Evolutionary conservation across 1,284 basidiomycete species (phyloP).

Genomic region (Porodaedalea pini): DNA sequence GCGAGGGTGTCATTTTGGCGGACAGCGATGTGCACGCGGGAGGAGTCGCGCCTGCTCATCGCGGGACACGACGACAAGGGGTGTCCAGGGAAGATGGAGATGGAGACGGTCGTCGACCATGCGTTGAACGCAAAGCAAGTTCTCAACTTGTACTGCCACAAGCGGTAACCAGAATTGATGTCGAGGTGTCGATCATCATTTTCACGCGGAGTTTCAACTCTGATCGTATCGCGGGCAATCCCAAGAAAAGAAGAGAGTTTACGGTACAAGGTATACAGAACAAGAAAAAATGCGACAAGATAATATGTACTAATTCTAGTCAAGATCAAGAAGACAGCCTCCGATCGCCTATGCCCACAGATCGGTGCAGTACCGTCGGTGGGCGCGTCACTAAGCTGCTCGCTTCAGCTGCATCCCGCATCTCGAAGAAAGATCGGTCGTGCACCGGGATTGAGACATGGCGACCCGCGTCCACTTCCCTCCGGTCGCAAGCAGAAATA

Average conservation of each 20-base stretch:
- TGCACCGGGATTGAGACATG: not conserved
- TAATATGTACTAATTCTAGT: no score
- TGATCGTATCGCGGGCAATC: not conserved
- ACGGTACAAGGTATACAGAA: no score
- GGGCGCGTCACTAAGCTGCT: not conserved
- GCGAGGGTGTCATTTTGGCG: slow-evolving; percentile 74
- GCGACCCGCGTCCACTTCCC: not conserved
- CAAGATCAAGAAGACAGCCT: slow-evolving; percentile 1
- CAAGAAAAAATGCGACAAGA: no score
- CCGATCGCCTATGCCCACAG: not conserved
- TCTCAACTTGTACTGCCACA: slow-evolving; percentile 6
- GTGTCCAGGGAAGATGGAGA: not conserved
- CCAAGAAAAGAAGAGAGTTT: not conserved
- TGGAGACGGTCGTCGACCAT: not conserved
- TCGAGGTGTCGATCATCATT: not conserved
- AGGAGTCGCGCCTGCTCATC: slow-evolving; percentile 77
- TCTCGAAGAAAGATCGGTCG: not conserved
- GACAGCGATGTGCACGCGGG: slow-evolving; percentile 57
- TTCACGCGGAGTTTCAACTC: slow-evolving; percentile 1
- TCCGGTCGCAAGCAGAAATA: no score
- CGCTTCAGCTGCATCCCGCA: not conserved
- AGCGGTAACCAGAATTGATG: not conserved
- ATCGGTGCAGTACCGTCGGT: slow-evolving; percentile 11
- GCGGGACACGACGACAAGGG: slow-evolving; percentile 22
- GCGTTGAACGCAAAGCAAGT: not conserved